Base-by-base conservation (phyloP, 1,139 yeast species). In the Candida glucosophila region DNA sequence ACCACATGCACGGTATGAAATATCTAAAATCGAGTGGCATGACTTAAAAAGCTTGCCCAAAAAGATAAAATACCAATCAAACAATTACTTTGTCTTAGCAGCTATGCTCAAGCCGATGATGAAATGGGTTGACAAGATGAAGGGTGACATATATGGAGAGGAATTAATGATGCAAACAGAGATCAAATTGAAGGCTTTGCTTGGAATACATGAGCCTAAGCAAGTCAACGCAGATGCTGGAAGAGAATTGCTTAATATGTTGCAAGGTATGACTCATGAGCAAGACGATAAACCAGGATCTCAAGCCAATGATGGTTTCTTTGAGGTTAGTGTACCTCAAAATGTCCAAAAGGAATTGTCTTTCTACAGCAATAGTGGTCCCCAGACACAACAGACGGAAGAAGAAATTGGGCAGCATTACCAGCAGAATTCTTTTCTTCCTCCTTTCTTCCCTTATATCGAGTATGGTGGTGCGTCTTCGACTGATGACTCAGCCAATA, bases 1-100 rank as follows among this genome's bases (percentile, higher is more conserved):
- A 35, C 96, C 98, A 1, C 62, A 70, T 32, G 95, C 85, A 2
- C 70, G 95, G 43, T 82, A 82, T 47, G 99, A 92, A 53, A 90
- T 92, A 37, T 71, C 75, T 17, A 68, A 51, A 27, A 60, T 65
- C 20, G 49, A 61, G 39, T 65, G 72, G 72, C 58, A 55, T 34
- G 67, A 61, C 33, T 36, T 63, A 19, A 61, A 57, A 37, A 19
- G 42, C 8, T 41, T 64, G 19, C 57, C 47, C 31, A 60, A 58
- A 38, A 48, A 48, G 23, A 55, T 55, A 23, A 56, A 57, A 34
- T 40, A 58, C 30, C 54, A 70, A 47, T 54, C 66, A 4, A 52
- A 67, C 47, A 54, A 62, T 25, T 77, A 55, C 38, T 79, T 75
- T 43, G 54, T 80, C 20, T 71, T 80, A 10, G 58, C 66, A 11